Evolutionary conservation across 2,329 filamentous ascomycete species (phyloP).

Genomic region (Didymella segeticola): DNA sequence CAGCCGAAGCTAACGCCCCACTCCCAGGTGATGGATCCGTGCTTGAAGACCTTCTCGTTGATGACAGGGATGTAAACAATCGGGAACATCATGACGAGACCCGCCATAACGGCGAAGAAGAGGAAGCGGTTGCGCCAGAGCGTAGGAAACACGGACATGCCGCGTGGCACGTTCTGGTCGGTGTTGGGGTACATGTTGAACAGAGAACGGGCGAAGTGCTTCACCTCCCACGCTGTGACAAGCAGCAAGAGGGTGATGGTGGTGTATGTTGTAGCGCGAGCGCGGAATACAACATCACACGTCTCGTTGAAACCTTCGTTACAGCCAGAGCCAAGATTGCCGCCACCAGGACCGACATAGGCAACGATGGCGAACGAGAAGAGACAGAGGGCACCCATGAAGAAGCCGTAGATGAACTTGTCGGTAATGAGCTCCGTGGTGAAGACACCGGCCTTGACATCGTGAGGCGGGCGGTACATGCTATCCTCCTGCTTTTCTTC

Average conservation of each 20-base stretch:
- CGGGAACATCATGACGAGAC: slow-evolving; percentile 52
- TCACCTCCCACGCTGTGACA: slow-evolving; percentile 58
- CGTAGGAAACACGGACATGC: slow-evolving; percentile 48
- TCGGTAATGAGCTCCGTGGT: slow-evolving; percentile 55
- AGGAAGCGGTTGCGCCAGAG: slow-evolving; percentile 54
- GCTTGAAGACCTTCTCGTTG: slow-evolving; percentile 56
- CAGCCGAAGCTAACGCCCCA: slow-evolving; percentile 54
- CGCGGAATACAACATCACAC: slow-evolving; percentile 54
- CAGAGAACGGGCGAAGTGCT: slow-evolving; percentile 52
- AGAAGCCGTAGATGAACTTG: slow-evolving; percentile 57
- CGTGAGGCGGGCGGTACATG: slow-evolving; percentile 55
- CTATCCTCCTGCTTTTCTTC: slow-evolving; percentile 55
- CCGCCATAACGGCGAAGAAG: slow-evolving; percentile 52
- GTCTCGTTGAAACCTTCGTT: slow-evolving; percentile 53
- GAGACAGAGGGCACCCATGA: slow-evolving; percentile 55
- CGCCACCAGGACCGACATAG: slow-evolving; percentile 51
- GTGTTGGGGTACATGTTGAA: slow-evolving; percentile 55
- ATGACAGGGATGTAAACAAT: slow-evolving; percentile 56
- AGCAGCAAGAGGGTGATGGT: slow-evolving; percentile 54
- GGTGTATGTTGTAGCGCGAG: slow-evolving; percentile 54
- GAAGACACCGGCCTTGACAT: slow-evolving; percentile 54
- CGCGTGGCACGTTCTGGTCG: slow-evolving; percentile 25
- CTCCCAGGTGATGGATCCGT: slow-evolving; percentile 53
- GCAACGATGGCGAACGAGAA: slow-evolving; percentile 54
- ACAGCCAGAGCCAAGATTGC: slow-evolving; percentile 53